A percentile compares a stretch with the other conserved stretches of the same genome.
These are phyloP conservation scores for Penicillium thymicola DNA, from an alignment of 2,329 filamentous ascomycete genomes.

Conservation along the genomic window DNA sequence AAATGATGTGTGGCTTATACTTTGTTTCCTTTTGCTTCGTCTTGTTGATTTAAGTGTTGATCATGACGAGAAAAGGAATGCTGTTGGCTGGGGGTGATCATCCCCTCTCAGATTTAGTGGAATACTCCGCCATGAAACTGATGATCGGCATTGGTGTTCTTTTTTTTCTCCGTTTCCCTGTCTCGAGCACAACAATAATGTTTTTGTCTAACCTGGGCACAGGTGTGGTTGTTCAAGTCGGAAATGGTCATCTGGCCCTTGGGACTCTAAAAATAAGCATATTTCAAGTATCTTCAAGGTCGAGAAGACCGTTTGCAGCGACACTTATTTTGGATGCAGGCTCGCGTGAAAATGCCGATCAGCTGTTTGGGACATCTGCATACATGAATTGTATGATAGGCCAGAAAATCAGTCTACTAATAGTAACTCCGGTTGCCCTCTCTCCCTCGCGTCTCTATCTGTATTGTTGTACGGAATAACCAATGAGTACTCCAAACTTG, in stretches of 20 bases:
- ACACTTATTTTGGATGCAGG: neutral
- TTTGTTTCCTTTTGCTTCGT: neutral
- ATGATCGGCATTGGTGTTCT: neutral
- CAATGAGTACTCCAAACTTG: neutral
- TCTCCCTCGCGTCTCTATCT: neutral
- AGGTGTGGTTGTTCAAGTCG: neutral
- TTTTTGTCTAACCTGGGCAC: neutral
- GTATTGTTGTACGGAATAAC: neutral
- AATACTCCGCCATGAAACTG: neutral
- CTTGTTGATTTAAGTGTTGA: neutral
- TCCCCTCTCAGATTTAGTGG: neutral
- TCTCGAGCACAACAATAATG: neutral
- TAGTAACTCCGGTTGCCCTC: neutral
- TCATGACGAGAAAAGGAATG: conserved; percentile 7
- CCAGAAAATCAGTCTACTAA: neutral
- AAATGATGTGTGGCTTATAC: neutral
- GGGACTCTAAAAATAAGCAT: neutral
- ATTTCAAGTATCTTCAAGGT: neutral
- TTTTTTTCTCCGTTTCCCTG: neutral
- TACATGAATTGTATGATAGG: neutral
- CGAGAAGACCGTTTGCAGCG: neutral
- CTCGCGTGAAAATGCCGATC: neutral
- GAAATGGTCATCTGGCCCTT: neutral
- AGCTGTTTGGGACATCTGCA: neutral
- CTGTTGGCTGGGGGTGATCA: conserved; percentile 1